Evolutionary conservation across 2,329 filamentous ascomycete genomes (phyloP).

Genomic region (Fusarium siculi): DNA sequence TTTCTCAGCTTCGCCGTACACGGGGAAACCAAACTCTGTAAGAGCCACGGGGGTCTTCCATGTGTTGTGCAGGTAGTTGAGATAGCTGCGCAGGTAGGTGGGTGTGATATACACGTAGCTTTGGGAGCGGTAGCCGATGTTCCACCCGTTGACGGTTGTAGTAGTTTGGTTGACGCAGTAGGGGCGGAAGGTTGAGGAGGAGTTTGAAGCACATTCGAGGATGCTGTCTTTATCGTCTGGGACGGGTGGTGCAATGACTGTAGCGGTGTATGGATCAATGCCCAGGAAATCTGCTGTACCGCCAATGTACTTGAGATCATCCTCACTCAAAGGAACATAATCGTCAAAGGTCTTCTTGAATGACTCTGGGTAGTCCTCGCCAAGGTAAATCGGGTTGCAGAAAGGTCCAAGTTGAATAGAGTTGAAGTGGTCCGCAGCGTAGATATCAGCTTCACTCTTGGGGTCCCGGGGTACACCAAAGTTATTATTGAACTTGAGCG

Average conservation of each 20-base stretch:
- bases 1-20: constrained; percentile 58
- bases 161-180: constrained; percentile 63
- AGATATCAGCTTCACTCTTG: constrained; percentile 53
- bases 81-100: constrained; percentile 64
- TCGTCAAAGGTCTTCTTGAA: constrained; percentile 57
- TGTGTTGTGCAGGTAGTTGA: constrained; percentile 69
- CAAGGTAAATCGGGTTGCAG: constrained; percentile 64
- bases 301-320: constrained; percentile 60
- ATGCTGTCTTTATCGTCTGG: constrained; percentile 52
- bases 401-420: constrained; percentile 61
- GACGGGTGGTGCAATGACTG: constrained; percentile 60
- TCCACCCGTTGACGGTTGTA: constrained; percentile 63
- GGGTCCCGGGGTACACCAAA: constrained; percentile 61
- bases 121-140: constrained; percentile 66
- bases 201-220: constrained; percentile 59
- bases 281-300: constrained; percentile 66
- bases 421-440: constrained; percentile 59
- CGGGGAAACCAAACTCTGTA: constrained; percentile 68
- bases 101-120: constrained; percentile 69
- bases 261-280: constrained; percentile 68
- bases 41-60: constrained; percentile 61
- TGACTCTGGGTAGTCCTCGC: constrained; percentile 60
- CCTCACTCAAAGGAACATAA: constrained; percentile 58
- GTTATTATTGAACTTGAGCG: constrained; percentile 61
- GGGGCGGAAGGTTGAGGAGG: constrained; percentile 57